Percentiles rank a stretch among this genome's conserved stretches.
Evolutionary conservation across 305 asterid genomes (phyloP).

Genomic region (Solanum hybrid): DNA sequence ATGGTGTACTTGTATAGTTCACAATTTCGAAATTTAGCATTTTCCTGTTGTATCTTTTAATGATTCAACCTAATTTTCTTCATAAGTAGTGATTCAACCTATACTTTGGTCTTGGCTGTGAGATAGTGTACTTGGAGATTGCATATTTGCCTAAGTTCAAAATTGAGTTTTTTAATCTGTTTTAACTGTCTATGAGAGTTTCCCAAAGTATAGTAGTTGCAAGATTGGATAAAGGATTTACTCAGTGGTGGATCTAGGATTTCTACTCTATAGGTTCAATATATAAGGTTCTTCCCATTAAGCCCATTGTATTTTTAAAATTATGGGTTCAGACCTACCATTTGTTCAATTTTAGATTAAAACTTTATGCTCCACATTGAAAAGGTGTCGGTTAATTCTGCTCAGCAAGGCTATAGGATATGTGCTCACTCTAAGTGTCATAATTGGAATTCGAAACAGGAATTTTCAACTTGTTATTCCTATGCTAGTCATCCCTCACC

Average conservation of each 20-base stretch:
- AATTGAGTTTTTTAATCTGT: not conserved
- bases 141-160: not conserved
- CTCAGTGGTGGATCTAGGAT: not conserved
- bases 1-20: not conserved
- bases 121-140: not conserved
- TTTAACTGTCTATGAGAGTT: not conserved
- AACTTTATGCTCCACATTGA: not conserved
- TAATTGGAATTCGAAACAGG: not conserved
- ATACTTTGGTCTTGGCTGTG: not conserved
- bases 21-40: not conserved
- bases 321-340: not conserved
- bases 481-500: not conserved
- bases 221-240: not conserved
- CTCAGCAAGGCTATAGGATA: not conserved
- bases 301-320: not conserved
- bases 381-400: not conserved
- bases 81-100: not conserved
- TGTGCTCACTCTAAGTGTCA: not conserved
- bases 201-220: not conserved
- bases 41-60: not conserved
- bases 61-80: not conserved
- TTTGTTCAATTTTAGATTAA: not conserved
- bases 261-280: not conserved
- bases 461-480: not conserved
- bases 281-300: not conserved